phyloP scores from a whole-genome alignment of 176 grass and related monocot species.

The Juncus inflexus region DNA sequence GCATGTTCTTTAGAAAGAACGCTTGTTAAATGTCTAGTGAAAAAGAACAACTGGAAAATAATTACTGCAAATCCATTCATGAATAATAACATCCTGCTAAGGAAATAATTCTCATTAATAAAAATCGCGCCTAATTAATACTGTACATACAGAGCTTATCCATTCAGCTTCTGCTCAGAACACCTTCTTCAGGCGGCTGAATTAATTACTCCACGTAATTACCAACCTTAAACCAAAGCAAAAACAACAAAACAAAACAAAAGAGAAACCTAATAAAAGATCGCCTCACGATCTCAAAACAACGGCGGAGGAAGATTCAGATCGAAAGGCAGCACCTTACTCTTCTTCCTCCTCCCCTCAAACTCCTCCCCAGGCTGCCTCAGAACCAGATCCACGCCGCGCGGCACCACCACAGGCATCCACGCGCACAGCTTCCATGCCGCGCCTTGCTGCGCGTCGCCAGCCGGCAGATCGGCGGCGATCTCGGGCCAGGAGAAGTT shows the following conservation, averaged over 20 bases:
- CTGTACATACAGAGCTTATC: slow-evolving; percentile 20
- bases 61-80: slow-evolving; percentile 8
- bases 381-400: slow-evolving; percentile 34
- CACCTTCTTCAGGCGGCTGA: not conserved
- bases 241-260: not conserved
- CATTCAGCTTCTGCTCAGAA: not conserved
- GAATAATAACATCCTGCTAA: slow-evolving; percentile 12
- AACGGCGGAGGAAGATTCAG: slow-evolving; percentile 19
- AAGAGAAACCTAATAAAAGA: slow-evolving; percentile 5
- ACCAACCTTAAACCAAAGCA: slow-evolving; percentile 8
- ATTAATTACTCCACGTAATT: slow-evolving; percentile 17
- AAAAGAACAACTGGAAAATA: too few relatives aligned
- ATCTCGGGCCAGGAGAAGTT: slow-evolving; percentile 67
- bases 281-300: slow-evolving; percentile 10
- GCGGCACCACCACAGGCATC: slow-evolving; percentile 35
- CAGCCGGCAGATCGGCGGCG: slow-evolving; percentile 37
- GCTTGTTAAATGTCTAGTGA: too few relatives aligned
- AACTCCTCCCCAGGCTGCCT: slow-evolving; percentile 5
- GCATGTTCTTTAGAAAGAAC: too few relatives aligned
- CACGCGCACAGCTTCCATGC: slow-evolving; percentile 39
- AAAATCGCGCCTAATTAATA: slow-evolving; percentile 17
- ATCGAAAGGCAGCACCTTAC: slow-evolving; percentile 24
- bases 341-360: slow-evolving; percentile 23
- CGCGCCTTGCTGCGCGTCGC: slow-evolving; percentile 38
- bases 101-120: slow-evolving; percentile 22